Evolutionary conservation across 1,284 basidiomycete species (phyloP), one percentile per base, ranked within the genome.

Genomic region (Cutaneotrichosporon curvatum): DNA sequence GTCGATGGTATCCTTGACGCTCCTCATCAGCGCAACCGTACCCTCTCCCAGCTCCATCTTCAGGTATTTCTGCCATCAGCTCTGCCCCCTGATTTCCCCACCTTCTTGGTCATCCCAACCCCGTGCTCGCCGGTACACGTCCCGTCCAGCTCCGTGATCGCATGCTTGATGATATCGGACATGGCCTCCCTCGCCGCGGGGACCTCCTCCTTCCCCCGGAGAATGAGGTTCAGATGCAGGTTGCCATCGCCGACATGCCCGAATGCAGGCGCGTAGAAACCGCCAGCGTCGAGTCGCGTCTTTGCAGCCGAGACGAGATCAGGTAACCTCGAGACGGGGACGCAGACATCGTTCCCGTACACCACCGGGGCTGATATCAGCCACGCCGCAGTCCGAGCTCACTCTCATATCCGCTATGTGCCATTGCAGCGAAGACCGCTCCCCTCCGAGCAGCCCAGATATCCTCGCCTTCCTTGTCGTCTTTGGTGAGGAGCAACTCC

Each of bases 391-490:
- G 1, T 25, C 8, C 12, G 10, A 2, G 43, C 48, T 14, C 43
- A 49, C 48, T 52, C 32, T 52, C 50, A 30, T 52, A 52, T 6
- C 50, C 50, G 5, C 35, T 42, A 39, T 47, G 45, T 0, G 82
- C 81, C 60, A 87, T 61, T 3, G 81, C 79, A 2, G 79, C 76
- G 71, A 81, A 87, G 39, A 83, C 76, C 11, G 83, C 86, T 43
- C 84, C 83, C 75, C 92, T 94, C 34, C 90, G 65, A 49, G 87
- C 85, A 34, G 75, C 69, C 90, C 90, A 95, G 8, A 95, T 70
- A 38, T 82, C 80, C 1, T 76, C 76, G 0, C 85, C 84, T 56
- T 88, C 83, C 40, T 77, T 70, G 15, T 83, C 78, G 50, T 73
- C 75, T 32, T 73, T 73, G 1, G 88, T 85, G 16, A 87, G 76